Conservation (phyloP, 2,329 filamentous ascomycete genomes). For the Ophiostoma novo-ulmi region DNA sequence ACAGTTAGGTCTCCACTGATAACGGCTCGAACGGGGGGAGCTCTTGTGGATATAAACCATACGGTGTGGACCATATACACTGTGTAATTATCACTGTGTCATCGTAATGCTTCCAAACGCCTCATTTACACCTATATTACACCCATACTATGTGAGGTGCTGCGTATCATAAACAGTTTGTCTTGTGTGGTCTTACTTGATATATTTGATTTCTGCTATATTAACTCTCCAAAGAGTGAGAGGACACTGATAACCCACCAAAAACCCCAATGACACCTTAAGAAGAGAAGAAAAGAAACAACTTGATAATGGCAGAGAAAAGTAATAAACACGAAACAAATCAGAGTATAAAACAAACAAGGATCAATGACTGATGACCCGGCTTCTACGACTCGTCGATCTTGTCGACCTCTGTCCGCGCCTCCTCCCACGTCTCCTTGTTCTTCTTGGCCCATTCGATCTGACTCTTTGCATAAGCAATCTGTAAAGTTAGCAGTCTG, state of each 20-base stretch:
- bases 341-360: background rate
- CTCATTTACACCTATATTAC: background rate
- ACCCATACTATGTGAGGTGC: background rate
- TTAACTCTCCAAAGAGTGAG: background rate
- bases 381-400: conserved; percentile 58
- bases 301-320: background rate
- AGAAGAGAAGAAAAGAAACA: background rate
- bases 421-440: conserved; percentile 88
- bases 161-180: too few relatives aligned
- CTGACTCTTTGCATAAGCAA: conserved; percentile 87
- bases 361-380: background rate
- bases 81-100: background rate
- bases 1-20: background rate
- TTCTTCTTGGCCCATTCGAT: conserved; percentile 92
- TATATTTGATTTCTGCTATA: background rate
- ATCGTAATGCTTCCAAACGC: background rate
- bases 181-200: background rate
- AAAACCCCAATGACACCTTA: background rate
- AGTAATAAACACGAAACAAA: background rate
- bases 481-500: conserved; percentile 44
- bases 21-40: background rate
- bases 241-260: background rate
- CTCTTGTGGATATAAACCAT: background rate
- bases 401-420: conserved; percentile 78
- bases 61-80: background rate